Percentiles rank a stretch among this genome's conserved stretches.
Evolutionary conservation across 805 yeast species (phyloP).

Genomic region (Metschnikowia rubicola): DNA sequence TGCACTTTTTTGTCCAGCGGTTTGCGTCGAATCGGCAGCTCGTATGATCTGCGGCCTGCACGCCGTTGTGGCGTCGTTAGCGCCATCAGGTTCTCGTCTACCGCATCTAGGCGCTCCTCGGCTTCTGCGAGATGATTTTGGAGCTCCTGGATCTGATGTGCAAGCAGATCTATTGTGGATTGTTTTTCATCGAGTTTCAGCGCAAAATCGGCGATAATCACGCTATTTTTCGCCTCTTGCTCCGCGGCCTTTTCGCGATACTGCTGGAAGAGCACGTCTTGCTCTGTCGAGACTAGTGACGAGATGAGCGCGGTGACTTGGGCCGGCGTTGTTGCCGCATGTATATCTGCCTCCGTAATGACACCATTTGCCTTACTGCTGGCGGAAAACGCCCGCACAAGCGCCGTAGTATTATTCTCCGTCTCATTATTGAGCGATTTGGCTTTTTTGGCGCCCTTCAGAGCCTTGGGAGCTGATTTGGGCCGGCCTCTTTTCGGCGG

Average conservation of each 20-base stretch:
- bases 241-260: conserved; percentile 21
- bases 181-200: conserved; percentile 27
- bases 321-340: conserved; percentile 23
- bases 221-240: conserved; percentile 18
- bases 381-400: not conserved
- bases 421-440: not conserved
- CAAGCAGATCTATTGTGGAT: conserved; percentile 25
- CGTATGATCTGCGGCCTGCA: conserved; percentile 16
- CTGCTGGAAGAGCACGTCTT: conserved; percentile 29
- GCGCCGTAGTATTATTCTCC: not conserved
- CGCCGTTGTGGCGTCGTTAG: conserved; percentile 10
- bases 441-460: not conserved
- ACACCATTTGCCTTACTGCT: too few species aligned
- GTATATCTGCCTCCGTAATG: conserved; percentile 30
- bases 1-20: conserved; percentile 19
- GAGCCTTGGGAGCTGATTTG: too few species aligned
- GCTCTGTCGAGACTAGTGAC: conserved; percentile 29
- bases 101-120: conserved; percentile 1
- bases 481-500: not conserved
- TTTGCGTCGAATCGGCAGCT: conserved; percentile 31
- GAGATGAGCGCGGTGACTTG: conserved; percentile 31
- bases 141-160: conserved; percentile 15
- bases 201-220: conserved; percentile 24
- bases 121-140: conserved; percentile 4
- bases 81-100: not conserved